Base-by-base conservation (phyloP, 2,329 filamentous ascomycete species). In the Aschersonia sp. region DNA sequence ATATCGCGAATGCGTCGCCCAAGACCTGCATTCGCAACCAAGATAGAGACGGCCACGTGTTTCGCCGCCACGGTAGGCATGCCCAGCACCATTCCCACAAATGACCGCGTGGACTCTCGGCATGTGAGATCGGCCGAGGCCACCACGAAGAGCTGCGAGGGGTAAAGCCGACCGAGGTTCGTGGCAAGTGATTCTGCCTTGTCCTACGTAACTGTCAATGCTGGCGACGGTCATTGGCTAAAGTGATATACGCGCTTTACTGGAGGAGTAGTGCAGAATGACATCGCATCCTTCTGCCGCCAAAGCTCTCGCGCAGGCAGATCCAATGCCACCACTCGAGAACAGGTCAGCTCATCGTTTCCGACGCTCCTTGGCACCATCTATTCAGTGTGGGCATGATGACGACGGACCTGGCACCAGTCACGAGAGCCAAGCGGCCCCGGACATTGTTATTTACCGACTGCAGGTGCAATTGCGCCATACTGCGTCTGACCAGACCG, bases 1-100 rank as follows among this genome's bases (percentile, higher is more conserved):
- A 48, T 29, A 6, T 51, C 49, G 47, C 49, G 47, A 9, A 47
- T 48, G n/a, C 49, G 49, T 10, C 44, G 47, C 9, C 49, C 49
- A 9, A 48, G 35, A 3, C 49, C 49, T 45, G 49, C 49, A 32
- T 51, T 51, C 28, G 49, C 49, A 2, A 51, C 45, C 42, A 51
- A 28, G 5, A 51, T 44, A 4, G 49, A 48, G 32, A 51, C 28
- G 6, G 42, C 42, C 9, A 31, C 43, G 42, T 51, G 49, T 31
- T 43, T 48, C 9, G 20, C 30, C 4, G 44, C 45, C 10, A 51
- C 41, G 30, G 29, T 41, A 1, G 49, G 30, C 7, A 38, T 38
- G 40, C 12, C 20, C 31, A 51, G 5, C 4, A 47, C 38, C 10
- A 32, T 45, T 6, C 32, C 29, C 4, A 51, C 49, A 20, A 51